Conservation (phyloP, 768 basidiomycete genomes). For the Lenzites betulinus region DNA sequence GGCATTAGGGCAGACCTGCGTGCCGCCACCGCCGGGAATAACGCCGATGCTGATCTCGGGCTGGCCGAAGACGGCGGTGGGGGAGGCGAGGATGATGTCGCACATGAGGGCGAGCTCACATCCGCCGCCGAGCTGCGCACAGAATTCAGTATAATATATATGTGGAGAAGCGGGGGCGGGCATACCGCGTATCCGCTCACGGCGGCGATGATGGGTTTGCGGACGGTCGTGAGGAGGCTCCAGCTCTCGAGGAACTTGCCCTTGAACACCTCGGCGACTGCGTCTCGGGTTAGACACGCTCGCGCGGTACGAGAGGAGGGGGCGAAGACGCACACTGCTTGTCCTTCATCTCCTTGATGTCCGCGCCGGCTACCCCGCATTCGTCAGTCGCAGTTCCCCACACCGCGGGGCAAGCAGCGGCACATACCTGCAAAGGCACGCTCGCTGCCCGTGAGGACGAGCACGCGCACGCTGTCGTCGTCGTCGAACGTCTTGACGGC, state of each 20-base stretch:
- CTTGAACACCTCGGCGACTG: slow-evolving; percentile 87
- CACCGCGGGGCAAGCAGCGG: too few relatives aligned
- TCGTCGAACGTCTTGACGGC: slow-evolving; percentile 71
- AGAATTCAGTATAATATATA: background rate
- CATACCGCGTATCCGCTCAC: slow-evolving; percentile 92
- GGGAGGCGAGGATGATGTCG: slow-evolving; percentile 91
- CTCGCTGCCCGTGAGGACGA: slow-evolving; percentile 92
- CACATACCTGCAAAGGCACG: slow-evolving; percentile 88
- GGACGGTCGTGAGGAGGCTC: slow-evolving; percentile 67
- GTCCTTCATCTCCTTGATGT: slow-evolving; percentile 99
- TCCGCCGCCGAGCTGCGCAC: slow-evolving; percentile 85
- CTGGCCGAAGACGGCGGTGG: slow-evolving; percentile 91
- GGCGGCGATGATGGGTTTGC: slow-evolving; percentile 95
- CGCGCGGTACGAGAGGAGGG: background rate
- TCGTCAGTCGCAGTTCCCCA: background rate
- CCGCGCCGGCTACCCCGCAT: slow-evolving; percentile 75
- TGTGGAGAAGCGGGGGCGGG: slow-evolving; percentile 12
- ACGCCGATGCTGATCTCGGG: slow-evolving; percentile 96
- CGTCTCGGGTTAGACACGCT: slow-evolving; percentile 14
- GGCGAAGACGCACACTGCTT: slow-evolving; percentile 69
- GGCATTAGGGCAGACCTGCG: slow-evolving; percentile 44
- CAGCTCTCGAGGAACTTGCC: slow-evolving; percentile 86
- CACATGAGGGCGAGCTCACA: slow-evolving; percentile 97
- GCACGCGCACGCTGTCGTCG: slow-evolving; percentile 74
- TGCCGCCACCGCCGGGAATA: slow-evolving; percentile 94